These are phyloP conservation scores for Triadica sebifera DNA, from an alignment of 345 rosid species.

Conservation along the genomic window DNA sequence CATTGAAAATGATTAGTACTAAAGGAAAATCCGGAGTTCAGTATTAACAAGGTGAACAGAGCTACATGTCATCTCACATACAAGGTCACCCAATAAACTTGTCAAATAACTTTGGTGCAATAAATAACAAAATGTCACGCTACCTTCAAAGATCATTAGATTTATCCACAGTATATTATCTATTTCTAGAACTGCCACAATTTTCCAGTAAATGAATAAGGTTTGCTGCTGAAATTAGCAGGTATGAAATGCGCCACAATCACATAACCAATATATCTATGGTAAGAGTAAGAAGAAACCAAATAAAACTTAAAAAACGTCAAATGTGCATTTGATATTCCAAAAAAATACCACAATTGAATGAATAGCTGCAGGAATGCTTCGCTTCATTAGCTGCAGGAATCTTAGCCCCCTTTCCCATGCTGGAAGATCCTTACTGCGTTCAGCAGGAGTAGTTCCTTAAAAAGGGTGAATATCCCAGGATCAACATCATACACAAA, in stretches of 20 bases:
- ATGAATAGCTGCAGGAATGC: constrained; percentile 72
- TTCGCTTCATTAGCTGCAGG: constrained; percentile 67
- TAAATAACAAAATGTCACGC: too few relatives aligned
- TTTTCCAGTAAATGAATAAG: too few relatives aligned
- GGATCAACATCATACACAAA: constrained; percentile 71
- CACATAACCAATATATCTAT: not conserved
- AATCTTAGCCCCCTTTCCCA: constrained; percentile 90
- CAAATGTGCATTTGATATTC: not conserved
- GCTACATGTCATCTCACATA: too few relatives aligned
- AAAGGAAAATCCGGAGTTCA: too few relatives aligned
- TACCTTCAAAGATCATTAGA: too few relatives aligned
- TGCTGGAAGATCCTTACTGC: constrained; percentile 95
- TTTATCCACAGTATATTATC: too few relatives aligned
- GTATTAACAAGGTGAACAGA: too few relatives aligned
- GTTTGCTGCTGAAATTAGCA: not conserved
- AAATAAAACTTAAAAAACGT: not conserved
- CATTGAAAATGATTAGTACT: too few relatives aligned
- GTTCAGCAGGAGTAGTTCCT: constrained; percentile 99
- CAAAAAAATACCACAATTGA: constrained; percentile 75
- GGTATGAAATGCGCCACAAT: not conserved
- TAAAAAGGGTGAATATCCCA: constrained; percentile 92
- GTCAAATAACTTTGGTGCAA: too few relatives aligned
- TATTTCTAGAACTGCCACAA: too few relatives aligned
- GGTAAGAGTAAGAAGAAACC: not conserved
- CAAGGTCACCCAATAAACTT: too few relatives aligned